phyloP scores from a whole-genome alignment of 1,284 basidiomycete genomes.

The Ceratobasidium sp. region DNA sequence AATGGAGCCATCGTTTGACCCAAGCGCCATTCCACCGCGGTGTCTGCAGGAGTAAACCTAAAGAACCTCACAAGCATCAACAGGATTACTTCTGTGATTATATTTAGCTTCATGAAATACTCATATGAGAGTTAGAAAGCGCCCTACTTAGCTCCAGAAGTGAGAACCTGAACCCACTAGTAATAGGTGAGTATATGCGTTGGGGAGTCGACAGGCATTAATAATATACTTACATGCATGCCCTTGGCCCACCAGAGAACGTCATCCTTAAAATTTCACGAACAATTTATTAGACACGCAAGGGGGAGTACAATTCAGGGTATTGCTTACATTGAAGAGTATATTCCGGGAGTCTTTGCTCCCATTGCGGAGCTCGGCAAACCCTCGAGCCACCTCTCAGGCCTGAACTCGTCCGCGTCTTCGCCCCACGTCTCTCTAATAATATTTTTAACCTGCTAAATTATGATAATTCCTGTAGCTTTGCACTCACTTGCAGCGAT shows the following conservation, averaged over 20 bases:
- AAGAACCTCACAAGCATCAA: neutral
- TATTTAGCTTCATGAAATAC: neutral
- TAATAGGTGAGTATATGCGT: neutral
- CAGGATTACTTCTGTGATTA: neutral
- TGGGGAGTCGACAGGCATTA: too few species aligned
- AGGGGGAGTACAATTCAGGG: neutral
- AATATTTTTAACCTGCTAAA: too few species aligned
- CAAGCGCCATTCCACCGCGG: neutral
- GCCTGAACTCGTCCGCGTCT: conserved; percentile 48
- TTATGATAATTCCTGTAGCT: neutral
- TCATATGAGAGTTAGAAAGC: neutral
- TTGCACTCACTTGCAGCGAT: conserved; percentile 18
- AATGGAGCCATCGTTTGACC: neutral
- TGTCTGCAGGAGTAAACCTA: neutral
- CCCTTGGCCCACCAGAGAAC: neutral
- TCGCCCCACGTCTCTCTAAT: conserved; percentile 47
- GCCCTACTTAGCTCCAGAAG: neutral
- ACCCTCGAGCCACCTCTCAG: conserved; percentile 48
- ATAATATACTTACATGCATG: conserved; percentile 3
- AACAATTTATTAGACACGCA: neutral
- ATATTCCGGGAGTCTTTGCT: conserved; percentile 48
- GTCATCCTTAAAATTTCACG: neutral
- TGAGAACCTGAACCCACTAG: neutral
- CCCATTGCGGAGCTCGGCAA: conserved; percentile 37
- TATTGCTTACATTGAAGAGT: conserved; percentile 48